Evolutionary conservation across 1,284 basidiomycete species (phyloP).

Genomic region (Marasmius tenuissimus): DNA sequence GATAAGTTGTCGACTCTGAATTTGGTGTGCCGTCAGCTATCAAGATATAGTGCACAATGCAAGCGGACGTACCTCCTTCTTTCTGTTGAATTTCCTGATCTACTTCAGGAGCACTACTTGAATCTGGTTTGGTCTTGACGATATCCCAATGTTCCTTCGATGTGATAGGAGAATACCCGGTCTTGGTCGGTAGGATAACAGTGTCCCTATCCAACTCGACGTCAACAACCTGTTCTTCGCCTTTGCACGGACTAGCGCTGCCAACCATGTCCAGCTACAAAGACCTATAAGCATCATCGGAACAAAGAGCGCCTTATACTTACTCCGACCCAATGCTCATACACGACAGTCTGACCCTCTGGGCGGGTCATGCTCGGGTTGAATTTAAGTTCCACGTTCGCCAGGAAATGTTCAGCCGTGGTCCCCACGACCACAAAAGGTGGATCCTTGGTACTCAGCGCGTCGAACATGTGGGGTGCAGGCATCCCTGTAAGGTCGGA

Average conservation of each 20-base stretch:
- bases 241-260: conserved; percentile 44
- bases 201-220: conserved; percentile 68
- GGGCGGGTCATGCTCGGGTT: conserved; percentile 17
- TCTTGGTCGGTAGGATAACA: conserved; percentile 42
- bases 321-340: conserved; percentile 80
- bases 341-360: conserved; percentile 29
- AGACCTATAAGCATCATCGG: background rate
- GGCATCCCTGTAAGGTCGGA: conserved; percentile 37
- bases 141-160: conserved; percentile 34
- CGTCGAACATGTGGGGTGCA: conserved; percentile 23
- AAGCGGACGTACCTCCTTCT: background rate
- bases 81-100: background rate
- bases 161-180: conserved; percentile 27
- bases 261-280: conserved; percentile 60
- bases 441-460: conserved; percentile 40
- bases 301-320: conserved; percentile 19
- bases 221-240: conserved; percentile 73
- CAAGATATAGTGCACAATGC: background rate
- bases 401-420: conserved; percentile 62
- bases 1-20: conserved; percentile 22
- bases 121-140: background rate
- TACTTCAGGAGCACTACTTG: background rate
- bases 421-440: conserved; percentile 62
- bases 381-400: conserved; percentile 57
- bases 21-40: background rate